Percentiles rank a stretch among this genome's conserved stretches.
Evolutionary conservation across 73 alveolate species (phyloP).

Genomic region (Paraurostyla sp.): DNA sequence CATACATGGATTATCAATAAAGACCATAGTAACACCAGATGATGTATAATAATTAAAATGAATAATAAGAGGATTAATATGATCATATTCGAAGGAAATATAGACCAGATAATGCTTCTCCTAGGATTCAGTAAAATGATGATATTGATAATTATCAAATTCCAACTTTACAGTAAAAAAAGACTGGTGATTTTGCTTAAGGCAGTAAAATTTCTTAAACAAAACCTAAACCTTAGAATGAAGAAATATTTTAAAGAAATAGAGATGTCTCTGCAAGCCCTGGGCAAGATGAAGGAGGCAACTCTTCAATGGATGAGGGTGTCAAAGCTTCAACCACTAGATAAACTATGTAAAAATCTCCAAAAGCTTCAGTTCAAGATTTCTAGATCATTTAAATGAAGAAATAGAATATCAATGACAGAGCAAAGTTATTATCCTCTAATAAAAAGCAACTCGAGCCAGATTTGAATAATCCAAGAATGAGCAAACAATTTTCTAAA

Average conservation of each 20-base stretch:
- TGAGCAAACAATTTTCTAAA: background rate
- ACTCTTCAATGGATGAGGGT: slow-evolving; percentile 33
- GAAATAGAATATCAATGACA: no score
- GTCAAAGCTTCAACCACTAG: background rate
- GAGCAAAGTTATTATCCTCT: no score
- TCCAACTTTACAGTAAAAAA: background rate
- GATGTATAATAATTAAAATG: background rate
- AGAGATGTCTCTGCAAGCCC: background rate
- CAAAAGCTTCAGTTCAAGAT: no score
- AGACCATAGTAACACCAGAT: no score
- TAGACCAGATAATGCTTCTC: no score
- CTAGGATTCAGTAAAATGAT: no score
- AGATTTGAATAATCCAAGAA: no score
- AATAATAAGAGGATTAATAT: background rate
- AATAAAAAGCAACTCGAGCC: no score
- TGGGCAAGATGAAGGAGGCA: background rate
- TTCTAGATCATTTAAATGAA: no score
- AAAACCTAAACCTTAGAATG: background rate
- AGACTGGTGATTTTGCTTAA: background rate
- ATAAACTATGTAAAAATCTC: background rate
- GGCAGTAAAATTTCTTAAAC: background rate
- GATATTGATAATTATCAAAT: background rate
- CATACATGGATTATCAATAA: background rate
- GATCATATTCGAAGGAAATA: no score
- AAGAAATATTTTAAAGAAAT: background rate